Conservation (phyloP, 768 basidiomycete species). For the Exsudoporus frostii region DNA sequence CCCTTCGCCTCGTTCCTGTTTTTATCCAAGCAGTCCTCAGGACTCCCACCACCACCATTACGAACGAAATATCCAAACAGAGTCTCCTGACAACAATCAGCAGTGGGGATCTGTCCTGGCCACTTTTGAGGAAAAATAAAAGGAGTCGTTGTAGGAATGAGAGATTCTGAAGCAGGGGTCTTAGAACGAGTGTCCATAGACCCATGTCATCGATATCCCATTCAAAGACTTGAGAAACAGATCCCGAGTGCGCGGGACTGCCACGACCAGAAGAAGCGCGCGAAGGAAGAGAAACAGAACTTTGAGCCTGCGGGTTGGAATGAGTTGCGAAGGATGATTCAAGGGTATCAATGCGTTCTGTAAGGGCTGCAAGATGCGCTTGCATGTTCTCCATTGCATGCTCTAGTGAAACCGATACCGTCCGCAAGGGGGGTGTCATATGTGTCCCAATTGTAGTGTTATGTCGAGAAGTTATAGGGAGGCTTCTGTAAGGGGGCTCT, state of each 20-base stretch:
- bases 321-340: conserved; percentile 40
- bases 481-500: conserved; percentile 35
- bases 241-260: conserved; percentile 38
- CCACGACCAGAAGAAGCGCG: conserved; percentile 40
- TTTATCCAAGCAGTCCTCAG: conserved; percentile 60
- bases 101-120: conserved; percentile 59
- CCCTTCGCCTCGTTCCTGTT: conserved; percentile 65
- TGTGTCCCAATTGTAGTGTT: conserved; percentile 34
- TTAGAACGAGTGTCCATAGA: conserved; percentile 74
- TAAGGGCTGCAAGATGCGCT: conserved; percentile 75
- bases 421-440: conserved; percentile 43
- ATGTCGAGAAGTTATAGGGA: conserved; percentile 33
- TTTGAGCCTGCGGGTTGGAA: conserved; percentile 32
- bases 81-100: conserved; percentile 68
- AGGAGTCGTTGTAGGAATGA: conserved; percentile 48
- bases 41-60: conserved; percentile 59
- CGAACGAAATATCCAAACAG: conserved; percentile 75
- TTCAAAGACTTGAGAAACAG: conserved; percentile 26
- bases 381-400: conserved; percentile 78
- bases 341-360: conserved; percentile 74
- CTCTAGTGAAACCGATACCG: conserved; percentile 45
- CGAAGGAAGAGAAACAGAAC: conserved; percentile 42
- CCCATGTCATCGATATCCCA: conserved; percentile 84
- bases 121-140: conserved; percentile 54
- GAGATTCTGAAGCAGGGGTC: conserved; percentile 55